Conservation (phyloP, 2,329 filamentous ascomycete genomes). For the Pestalotiopsis fici region DNA sequence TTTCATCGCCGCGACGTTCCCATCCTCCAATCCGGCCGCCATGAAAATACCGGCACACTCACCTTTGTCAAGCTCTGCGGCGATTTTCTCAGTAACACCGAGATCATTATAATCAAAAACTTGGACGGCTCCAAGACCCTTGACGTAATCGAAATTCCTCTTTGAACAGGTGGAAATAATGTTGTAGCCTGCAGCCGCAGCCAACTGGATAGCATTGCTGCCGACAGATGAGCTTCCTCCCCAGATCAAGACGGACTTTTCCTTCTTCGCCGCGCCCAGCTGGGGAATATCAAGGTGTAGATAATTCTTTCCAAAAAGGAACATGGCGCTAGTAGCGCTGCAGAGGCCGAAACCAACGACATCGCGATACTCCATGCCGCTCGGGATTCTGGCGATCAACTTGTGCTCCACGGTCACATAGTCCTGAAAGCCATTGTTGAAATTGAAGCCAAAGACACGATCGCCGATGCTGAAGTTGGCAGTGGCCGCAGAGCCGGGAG, state of each 20-base stretch:
- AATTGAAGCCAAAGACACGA: slow-evolving; percentile 23
- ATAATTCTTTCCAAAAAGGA: slow-evolving; percentile 20
- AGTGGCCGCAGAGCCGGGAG: slow-evolving; percentile 12
- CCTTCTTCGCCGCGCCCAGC: slow-evolving; percentile 11
- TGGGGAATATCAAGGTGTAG: slow-evolving; percentile 20
- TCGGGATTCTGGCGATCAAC: slow-evolving; percentile 20
- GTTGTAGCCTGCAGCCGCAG: slow-evolving; percentile 41
- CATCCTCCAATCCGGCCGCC: slow-evolving; percentile 11
- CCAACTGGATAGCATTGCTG: slow-evolving; percentile 46
- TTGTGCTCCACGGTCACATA: slow-evolving; percentile 17
- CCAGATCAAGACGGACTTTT: slow-evolving; percentile 43
- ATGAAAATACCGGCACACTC: slow-evolving; percentile 15
- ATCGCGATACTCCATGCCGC: slow-evolving; percentile 16
- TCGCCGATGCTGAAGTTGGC: slow-evolving; percentile 28
- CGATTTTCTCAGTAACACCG: slow-evolving; percentile 18
- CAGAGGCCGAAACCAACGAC: slow-evolving; percentile 22
- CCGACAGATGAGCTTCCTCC: slow-evolving; percentile 52
- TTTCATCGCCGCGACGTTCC: slow-evolving; percentile 9
- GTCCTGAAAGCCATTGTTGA: slow-evolving; percentile 25
- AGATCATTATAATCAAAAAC: slow-evolving; percentile 45
- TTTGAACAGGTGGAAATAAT: slow-evolving; percentile 43
- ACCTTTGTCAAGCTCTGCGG: slow-evolving; percentile 16
- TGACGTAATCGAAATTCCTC: slow-evolving; percentile 44
- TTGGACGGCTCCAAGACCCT: slow-evolving; percentile 41
- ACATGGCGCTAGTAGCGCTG: slow-evolving; percentile 19